These are phyloP conservation scores for Fusarium pilosicola DNA, from an alignment of 2,329 filamentous ascomycete species.

Conservation along the genomic window DNA sequence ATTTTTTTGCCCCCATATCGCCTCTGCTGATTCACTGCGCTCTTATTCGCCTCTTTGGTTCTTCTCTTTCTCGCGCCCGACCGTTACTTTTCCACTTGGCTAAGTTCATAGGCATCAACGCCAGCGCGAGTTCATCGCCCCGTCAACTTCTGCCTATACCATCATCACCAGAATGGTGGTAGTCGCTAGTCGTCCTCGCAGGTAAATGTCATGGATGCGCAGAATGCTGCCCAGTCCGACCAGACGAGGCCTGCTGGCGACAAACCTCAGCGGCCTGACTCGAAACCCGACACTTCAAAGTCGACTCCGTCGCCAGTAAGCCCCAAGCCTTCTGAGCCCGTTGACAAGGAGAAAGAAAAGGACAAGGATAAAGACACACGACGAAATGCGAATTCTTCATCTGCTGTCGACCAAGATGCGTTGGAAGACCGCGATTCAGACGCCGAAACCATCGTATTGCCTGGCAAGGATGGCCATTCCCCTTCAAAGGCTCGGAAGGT, in stretches of 20 bases:
- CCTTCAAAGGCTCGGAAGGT: slow-evolving; percentile 71
- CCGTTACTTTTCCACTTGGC: slow-evolving; percentile 19
- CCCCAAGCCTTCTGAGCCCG: slow-evolving; percentile 34
- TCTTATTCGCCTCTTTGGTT: slow-evolving; percentile 25
- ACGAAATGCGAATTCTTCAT: slow-evolving; percentile 47
- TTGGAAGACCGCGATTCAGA: slow-evolving; percentile 72
- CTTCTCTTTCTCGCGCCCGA: slow-evolving; percentile 24
- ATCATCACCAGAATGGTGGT: slow-evolving; percentile 67
- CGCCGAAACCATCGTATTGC: slow-evolving; percentile 76
- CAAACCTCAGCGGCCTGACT: slow-evolving; percentile 58
- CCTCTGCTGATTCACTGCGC: slow-evolving; percentile 8
- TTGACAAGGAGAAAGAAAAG: slow-evolving; percentile 37
- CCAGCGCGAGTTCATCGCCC: slow-evolving; percentile 44
- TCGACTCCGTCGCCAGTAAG: slow-evolving; percentile 41
- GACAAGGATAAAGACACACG: slow-evolving; percentile 39
- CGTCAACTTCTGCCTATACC: slow-evolving; percentile 29
- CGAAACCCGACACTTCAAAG: slow-evolving; percentile 35
- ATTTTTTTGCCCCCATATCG: slow-evolving; percentile 8
- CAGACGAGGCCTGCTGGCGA: slow-evolving; percentile 67
- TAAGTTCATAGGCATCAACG: slow-evolving; percentile 28
- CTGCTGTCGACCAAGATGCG: slow-evolving; percentile 49
- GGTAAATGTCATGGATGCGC: slow-evolving; percentile 76
- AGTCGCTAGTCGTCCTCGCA: slow-evolving; percentile 59
- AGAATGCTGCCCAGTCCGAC: slow-evolving; percentile 72
- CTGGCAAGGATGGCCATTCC: slow-evolving; percentile 72